These are phyloP conservation scores for Thalassiosira exigua DNA, from an alignment of 352 stramenopile genomes.

Conservation along the genomic window DNA sequence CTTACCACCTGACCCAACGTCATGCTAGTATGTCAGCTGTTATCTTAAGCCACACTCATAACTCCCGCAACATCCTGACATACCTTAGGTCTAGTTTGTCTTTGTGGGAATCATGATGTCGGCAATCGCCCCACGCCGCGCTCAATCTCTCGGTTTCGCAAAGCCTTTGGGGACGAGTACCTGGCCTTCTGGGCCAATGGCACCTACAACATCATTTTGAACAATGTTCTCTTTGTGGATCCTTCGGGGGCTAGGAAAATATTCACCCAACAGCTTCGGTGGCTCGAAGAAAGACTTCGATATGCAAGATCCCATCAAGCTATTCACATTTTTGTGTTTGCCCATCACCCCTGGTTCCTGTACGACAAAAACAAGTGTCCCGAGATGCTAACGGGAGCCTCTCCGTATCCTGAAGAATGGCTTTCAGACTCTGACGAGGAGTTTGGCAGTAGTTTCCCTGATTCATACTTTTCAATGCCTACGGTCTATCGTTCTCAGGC, in stretches of 20 bases:
- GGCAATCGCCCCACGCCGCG: constrained; percentile 60
- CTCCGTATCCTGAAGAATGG: constrained; percentile 11
- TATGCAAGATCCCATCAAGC: constrained; percentile 51
- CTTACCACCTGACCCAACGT: no score
- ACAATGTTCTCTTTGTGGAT: constrained; percentile 62
- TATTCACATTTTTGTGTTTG: constrained; percentile 67
- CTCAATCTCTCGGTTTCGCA: constrained; percentile 54
- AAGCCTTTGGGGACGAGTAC: constrained; percentile 71
- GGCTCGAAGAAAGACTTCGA: constrained; percentile 58
- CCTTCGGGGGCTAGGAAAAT: constrained; percentile 45
- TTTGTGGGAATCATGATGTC: constrained; percentile 76
- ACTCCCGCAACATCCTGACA: no score
- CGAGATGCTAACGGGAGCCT: constrained; percentile 24
- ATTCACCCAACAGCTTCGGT: constrained; percentile 54
- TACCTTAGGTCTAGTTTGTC: constrained; percentile 59
- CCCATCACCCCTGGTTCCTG: constrained; percentile 72
- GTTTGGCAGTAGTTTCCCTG: constrained; percentile 37
- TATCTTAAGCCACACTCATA: no score
- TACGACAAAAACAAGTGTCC: constrained; percentile 66
- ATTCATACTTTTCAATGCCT: constrained; percentile 67
- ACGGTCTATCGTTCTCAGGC: constrained; percentile 37
- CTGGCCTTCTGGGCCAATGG: constrained; percentile 68
- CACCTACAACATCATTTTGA: constrained; percentile 69
- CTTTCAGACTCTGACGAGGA: no score
- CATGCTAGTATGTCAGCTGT: no score